Percentiles rank a stretch among this genome's conserved stretches.
Evolutionary conservation across 2,329 filamentous ascomycete genomes (phyloP).

Genomic region (Aspergillus sergii): DNA sequence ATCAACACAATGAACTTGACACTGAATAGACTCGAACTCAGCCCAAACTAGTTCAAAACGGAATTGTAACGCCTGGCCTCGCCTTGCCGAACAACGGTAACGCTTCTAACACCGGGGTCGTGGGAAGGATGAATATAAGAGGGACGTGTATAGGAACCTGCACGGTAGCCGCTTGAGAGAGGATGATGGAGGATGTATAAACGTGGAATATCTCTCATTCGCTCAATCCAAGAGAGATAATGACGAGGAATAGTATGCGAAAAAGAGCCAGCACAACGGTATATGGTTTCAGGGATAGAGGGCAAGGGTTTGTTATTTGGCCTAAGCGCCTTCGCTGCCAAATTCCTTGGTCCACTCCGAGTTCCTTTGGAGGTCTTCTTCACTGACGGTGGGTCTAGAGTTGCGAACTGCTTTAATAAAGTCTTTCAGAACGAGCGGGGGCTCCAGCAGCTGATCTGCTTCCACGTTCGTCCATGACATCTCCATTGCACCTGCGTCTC

Average conservation of each 20-base stretch:
- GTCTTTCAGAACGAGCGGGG: slow-evolving; percentile 83
- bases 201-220: background rate
- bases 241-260: background rate
- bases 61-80: slow-evolving; percentile 33
- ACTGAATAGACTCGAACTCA: background rate
- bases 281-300: background rate
- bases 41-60: slow-evolving; percentile 11
- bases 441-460: slow-evolving; percentile 81
- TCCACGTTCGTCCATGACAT: slow-evolving; percentile 93
- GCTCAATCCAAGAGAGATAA: background rate
- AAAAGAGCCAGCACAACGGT: background rate
- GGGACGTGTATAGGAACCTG: background rate
- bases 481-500: slow-evolving; percentile 80
- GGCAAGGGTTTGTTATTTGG: background rate
- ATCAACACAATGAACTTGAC: slow-evolving; percentile 3
- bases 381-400: slow-evolving; percentile 85
- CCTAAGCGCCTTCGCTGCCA: slow-evolving; percentile 78
- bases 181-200: background rate
- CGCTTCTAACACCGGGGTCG: slow-evolving; percentile 36
- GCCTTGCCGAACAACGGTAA: slow-evolving; percentile 23
- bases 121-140: slow-evolving; percentile 2
- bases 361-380: slow-evolving; percentile 80
- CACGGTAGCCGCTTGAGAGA: background rate
- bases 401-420: slow-evolving; percentile 90
- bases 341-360: slow-evolving; percentile 96